phyloP scores from a whole-genome alignment of 2,329 filamentous ascomycete species.

The Talaromyces sp. region DNA sequence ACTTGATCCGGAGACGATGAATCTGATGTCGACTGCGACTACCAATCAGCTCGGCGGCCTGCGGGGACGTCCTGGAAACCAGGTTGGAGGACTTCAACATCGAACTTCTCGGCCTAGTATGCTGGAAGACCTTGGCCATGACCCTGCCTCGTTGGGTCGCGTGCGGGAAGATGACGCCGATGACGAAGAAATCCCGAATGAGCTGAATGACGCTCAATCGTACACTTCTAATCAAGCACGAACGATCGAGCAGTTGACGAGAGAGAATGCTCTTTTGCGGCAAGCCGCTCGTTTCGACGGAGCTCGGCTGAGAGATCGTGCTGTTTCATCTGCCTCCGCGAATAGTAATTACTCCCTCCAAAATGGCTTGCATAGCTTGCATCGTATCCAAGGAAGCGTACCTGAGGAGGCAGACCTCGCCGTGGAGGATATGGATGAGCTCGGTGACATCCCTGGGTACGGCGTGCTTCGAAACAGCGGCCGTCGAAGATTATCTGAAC shows the following conservation, averaged over 20 bases:
- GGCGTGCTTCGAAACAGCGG: slow-evolving; percentile 36
- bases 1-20: slow-evolving; percentile 62
- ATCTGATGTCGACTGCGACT: slow-evolving; percentile 33
- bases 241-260: slow-evolving; percentile 45
- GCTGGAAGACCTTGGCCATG: slow-evolving; percentile 45
- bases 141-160: slow-evolving; percentile 44
- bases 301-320: slow-evolving; percentile 37
- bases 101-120: slow-evolving; percentile 63
- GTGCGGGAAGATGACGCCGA: slow-evolving; percentile 48
- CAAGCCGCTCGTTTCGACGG: slow-evolving; percentile 42
- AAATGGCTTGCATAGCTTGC: slow-evolving; percentile 31
- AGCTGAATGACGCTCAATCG: slow-evolving; percentile 37
- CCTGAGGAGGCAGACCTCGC: slow-evolving; percentile 44
- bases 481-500: slow-evolving; percentile 45
- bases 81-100: slow-evolving; percentile 69
- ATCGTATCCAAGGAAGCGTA: slow-evolving; percentile 41
- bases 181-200: slow-evolving; percentile 36
- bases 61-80: slow-evolving; percentile 40
- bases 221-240: slow-evolving; percentile 41
- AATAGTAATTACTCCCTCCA: slow-evolving; percentile 33
- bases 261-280: slow-evolving; percentile 47
- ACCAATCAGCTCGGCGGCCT: slow-evolving; percentile 28
- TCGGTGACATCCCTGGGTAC: slow-evolving; percentile 38
- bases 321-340: slow-evolving; percentile 39
- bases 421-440: slow-evolving; percentile 44